Conservation (phyloP, 495 filamentous ascomycete species). For the Neurospora intermedia region DNA sequence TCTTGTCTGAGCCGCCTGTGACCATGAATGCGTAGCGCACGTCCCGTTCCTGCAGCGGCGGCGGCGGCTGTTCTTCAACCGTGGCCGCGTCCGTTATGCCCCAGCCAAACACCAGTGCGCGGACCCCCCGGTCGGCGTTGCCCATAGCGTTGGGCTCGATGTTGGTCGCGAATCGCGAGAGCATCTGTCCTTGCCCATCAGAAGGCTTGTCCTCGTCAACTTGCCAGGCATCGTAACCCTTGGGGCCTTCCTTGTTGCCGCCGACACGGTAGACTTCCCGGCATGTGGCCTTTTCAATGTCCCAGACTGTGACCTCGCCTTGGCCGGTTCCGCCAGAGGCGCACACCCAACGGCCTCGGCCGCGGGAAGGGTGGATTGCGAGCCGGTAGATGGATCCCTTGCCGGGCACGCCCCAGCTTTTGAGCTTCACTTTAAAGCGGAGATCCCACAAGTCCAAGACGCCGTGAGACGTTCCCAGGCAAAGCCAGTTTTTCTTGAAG, state of each 20-base stretch:
- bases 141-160: constrained; percentile 43
- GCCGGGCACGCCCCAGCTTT: constrained; percentile 80
- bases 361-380: constrained; percentile 63
- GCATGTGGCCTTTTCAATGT: constrained; percentile 81
- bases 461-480: constrained; percentile 86
- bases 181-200: constrained; percentile 55
- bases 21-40: constrained; percentile 60
- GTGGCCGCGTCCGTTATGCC: constrained; percentile 23
- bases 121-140: constrained; percentile 45
- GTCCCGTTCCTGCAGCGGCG: constrained; percentile 27
- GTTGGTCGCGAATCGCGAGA: constrained; percentile 72
- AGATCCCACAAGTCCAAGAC: constrained; percentile 94
- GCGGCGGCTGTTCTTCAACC: constrained; percentile 35
- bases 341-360: constrained; percentile 68
- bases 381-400: constrained; percentile 74
- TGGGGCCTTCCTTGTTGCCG: constrained; percentile 41
- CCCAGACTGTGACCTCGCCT: constrained; percentile 93
- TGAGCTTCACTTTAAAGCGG: constrained; percentile 76
- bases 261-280: constrained; percentile 75
- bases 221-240: constrained; percentile 75
- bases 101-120: constrained; percentile 45
- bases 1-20: constrained; percentile 80
- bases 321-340: constrained; percentile 81
- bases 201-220: constrained; percentile 74
- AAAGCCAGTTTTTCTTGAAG: constrained; percentile 73